Conservation (phyloP, 2,329 filamentous ascomycete species). For the Lojkania enalia region DNA sequence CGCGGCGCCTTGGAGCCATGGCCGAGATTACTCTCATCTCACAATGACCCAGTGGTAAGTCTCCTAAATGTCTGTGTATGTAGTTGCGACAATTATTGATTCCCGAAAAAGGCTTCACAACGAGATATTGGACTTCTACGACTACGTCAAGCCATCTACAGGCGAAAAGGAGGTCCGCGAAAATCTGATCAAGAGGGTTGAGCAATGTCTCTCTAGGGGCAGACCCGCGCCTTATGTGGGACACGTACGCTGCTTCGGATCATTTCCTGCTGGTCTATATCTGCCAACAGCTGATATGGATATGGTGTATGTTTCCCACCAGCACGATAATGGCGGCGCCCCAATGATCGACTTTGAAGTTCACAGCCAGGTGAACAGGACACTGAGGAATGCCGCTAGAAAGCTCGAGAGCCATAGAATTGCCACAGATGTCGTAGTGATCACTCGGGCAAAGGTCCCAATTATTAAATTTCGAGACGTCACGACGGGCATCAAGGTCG, state of each 20-base stretch:
- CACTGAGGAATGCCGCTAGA: slow-evolving; percentile 64
- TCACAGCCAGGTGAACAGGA: slow-evolving; percentile 55
- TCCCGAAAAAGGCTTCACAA: slow-evolving; percentile 74
- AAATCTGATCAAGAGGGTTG: slow-evolving; percentile 71
- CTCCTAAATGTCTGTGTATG: background rate
- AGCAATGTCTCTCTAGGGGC: slow-evolving; percentile 53
- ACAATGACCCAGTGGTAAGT: slow-evolving; percentile 58
- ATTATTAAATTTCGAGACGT: slow-evolving; percentile 88
- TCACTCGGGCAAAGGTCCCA: slow-evolving; percentile 75
- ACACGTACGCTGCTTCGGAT: slow-evolving; percentile 80
- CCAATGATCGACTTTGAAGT: slow-evolving; percentile 26
- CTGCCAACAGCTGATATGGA: slow-evolving; percentile 89
- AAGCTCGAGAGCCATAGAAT: slow-evolving; percentile 61
- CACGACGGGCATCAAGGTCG: slow-evolving; percentile 77
- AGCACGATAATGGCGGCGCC: slow-evolving; percentile 58
- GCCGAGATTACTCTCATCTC: slow-evolving; percentile 58
- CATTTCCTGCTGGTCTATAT: slow-evolving; percentile 80
- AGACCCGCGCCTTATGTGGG: slow-evolving; percentile 46
- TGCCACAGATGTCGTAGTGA: slow-evolving; percentile 65
- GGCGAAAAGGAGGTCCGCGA: slow-evolving; percentile 78
- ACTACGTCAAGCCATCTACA: slow-evolving; percentile 74
- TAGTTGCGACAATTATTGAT: too few species aligned
- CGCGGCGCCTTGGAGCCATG: slow-evolving; percentile 54
- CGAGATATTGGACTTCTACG: slow-evolving; percentile 86
- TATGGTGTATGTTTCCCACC: slow-evolving; percentile 75